Evolutionary conservation across 306 rosid species (phyloP).

Genomic region (Medicago ruthenica): DNA sequence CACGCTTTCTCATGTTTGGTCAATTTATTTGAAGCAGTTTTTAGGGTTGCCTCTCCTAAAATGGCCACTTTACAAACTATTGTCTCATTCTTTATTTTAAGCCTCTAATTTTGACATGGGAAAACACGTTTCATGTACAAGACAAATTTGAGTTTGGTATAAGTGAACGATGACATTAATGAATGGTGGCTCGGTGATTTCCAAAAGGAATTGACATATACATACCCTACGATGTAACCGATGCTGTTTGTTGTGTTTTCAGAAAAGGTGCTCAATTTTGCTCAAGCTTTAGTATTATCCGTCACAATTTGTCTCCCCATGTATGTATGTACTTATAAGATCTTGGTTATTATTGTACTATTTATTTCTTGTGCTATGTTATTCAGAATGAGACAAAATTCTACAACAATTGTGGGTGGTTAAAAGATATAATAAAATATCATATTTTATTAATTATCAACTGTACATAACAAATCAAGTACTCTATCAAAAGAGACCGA

Average conservation of each 20-base stretch:
- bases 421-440: too few relatives aligned
- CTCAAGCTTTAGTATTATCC: background rate
- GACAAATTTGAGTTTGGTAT: conserved; percentile 25
- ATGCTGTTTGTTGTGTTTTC: conserved; percentile 43
- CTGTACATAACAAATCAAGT: too few relatives aligned
- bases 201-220: conserved; percentile 42
- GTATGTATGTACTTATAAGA: background rate
- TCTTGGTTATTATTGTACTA: background rate
- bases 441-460: too few relatives aligned
- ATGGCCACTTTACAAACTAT: too few relatives aligned
- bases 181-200: conserved; percentile 44
- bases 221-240: conserved; percentile 38
- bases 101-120: background rate
- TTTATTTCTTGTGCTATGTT: too few relatives aligned
- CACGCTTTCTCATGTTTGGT: too few relatives aligned
- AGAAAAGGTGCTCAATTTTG: background rate
- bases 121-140: background rate
- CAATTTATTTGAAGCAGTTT: too few relatives aligned
- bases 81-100: too few relatives aligned
- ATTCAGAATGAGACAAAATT: too few relatives aligned
- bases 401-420: too few relatives aligned
- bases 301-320: background rate
- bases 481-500: too few relatives aligned
- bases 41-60: too few relatives aligned
- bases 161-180: conserved; percentile 29